Evolutionary conservation across 352 stramenopile species (phyloP).

Genomic region (Phytophthora idaei): DNA sequence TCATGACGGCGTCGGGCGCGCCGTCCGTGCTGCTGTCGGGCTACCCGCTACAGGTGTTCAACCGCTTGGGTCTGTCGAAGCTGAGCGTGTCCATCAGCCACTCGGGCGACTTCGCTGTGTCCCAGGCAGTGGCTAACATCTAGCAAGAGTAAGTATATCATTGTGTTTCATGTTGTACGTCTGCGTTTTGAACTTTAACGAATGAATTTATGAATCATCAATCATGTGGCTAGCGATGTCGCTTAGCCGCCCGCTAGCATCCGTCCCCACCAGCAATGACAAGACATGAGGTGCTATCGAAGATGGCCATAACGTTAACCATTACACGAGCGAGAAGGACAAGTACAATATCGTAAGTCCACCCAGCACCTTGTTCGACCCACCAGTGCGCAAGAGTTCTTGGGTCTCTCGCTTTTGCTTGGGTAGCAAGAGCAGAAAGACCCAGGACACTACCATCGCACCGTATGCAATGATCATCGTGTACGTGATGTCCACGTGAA

Average conservation of each 20-base stretch:
- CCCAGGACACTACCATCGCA: not conserved
- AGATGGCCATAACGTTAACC: conserved; percentile 1
- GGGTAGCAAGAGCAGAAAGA: conserved; percentile 1
- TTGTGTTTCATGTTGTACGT: conserved; percentile 1
- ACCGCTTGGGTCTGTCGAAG: conserved; percentile 70
- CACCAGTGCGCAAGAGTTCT: not conserved
- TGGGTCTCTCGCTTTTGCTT: conserved; percentile 1
- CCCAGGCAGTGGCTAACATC: conserved; percentile 82
- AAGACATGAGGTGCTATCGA: conserved; percentile 1
- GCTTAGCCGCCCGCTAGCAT: not conserved
- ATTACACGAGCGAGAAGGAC: not conserved
- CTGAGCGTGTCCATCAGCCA: conserved; percentile 91
- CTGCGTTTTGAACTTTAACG: not conserved
- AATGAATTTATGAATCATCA: not conserved
- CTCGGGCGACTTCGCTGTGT: conserved; percentile 87
- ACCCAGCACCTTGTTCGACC: not conserved
- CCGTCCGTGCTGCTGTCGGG: conserved; percentile 81
- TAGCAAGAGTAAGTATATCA: conserved; percentile 10
- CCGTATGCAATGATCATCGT: not conserved
- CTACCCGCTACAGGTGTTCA: conserved; percentile 78
- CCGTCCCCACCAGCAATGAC: not conserved
- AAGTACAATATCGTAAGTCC: not conserved
- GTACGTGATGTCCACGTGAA: conserved; percentile 3
- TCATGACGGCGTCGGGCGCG: conserved; percentile 72
- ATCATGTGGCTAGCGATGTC: not conserved